Evolutionary conservation across 2,329 filamentous ascomycete genomes (phyloP).

Genomic region (Bipolaris bicolor): DNA sequence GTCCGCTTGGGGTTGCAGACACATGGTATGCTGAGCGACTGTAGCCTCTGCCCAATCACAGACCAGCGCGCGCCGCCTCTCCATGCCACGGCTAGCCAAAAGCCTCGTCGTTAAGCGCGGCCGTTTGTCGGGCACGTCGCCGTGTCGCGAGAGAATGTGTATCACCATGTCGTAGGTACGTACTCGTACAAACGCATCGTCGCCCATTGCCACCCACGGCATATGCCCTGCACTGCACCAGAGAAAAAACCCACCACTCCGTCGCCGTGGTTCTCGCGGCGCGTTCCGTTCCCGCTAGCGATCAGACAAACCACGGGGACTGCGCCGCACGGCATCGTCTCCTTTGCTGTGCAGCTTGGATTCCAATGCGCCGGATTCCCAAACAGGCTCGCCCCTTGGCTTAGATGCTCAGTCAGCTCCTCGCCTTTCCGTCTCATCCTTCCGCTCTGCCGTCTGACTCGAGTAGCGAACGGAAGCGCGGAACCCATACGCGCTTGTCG

Average conservation of each 20-base stretch:
- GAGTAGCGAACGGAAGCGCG: constrained; percentile 28
- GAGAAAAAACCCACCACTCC: constrained; percentile 19
- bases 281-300: constrained; percentile 38
- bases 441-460: constrained; percentile 18
- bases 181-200: neutral
- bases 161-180: neutral
- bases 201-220: too few species aligned
- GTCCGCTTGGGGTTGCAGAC: too few species aligned
- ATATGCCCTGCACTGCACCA: neutral
- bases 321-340: constrained; percentile 16
- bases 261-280: constrained; percentile 29
- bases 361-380: constrained; percentile 8
- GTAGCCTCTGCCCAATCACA: constrained; percentile 18
- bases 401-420: constrained; percentile 11
- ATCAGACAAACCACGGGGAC: constrained; percentile 31
- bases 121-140: constrained; percentile 19
- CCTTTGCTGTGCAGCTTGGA: constrained; percentile 7
- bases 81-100: constrained; percentile 12
- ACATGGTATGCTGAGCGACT: too few species aligned
- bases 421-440: constrained; percentile 23
- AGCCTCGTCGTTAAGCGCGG: constrained; percentile 23
- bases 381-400: constrained; percentile 7
- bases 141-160: neutral
- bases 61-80: constrained; percentile 11
- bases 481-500: constrained; percentile 26